Evolutionary conservation across 2,329 filamentous ascomycete species (phyloP).

Genomic region (Colletotrichum sublineola): DNA sequence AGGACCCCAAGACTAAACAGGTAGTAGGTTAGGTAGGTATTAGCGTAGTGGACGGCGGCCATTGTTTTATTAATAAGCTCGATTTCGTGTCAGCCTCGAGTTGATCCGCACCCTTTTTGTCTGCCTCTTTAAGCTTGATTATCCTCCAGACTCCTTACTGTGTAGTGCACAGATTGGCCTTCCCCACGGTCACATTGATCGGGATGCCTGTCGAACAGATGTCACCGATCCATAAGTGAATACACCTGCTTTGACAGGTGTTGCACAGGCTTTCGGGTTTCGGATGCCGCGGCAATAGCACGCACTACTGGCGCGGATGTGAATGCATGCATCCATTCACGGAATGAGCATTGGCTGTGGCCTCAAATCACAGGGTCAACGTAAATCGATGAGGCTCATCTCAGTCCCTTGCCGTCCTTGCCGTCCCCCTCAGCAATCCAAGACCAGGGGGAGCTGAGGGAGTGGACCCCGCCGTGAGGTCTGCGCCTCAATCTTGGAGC

Average conservation of each 20-base stretch:
- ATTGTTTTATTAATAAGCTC: conserved; percentile 18
- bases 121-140: conserved; percentile 11
- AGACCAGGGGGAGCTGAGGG: conserved; percentile 15
- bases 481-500: conserved; percentile 38
- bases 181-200: neutral
- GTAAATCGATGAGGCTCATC: conserved; percentile 5
- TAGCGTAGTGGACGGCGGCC: conserved; percentile 12
- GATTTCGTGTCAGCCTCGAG: conserved; percentile 30
- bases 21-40: no score
- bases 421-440: conserved; percentile 9
- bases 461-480: conserved; percentile 11
- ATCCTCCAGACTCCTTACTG: conserved; percentile 5
- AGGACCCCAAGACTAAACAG: conserved; percentile 7
- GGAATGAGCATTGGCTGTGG: neutral
- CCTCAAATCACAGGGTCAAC: neutral
- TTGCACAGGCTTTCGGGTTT: neutral
- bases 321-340: neutral
- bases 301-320: neutral
- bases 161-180: neutral
- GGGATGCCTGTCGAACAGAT: neutral
- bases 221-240: neutral
- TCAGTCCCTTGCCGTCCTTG: neutral
- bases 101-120: conserved; percentile 19
- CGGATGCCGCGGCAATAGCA: neutral
- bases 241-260: neutral